These are phyloP conservation scores for Myxozyma mucilagina DNA, from an alignment of 805 yeast species.

Conservation along the genomic window DNA sequence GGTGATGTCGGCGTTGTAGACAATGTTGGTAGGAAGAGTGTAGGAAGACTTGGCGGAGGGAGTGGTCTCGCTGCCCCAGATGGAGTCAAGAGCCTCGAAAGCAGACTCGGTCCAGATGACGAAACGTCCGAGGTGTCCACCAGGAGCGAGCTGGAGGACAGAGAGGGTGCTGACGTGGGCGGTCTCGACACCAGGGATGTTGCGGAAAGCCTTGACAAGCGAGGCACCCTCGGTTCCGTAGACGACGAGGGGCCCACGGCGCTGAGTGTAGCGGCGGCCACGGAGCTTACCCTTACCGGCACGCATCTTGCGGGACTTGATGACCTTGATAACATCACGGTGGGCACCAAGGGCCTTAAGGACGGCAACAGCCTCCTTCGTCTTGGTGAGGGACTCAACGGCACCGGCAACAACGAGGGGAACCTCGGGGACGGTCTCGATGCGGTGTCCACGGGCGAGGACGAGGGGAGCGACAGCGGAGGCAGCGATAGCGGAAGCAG, in stretches of 20 bases:
- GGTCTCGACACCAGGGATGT: constrained; percentile 99
- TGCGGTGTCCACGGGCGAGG: constrained; percentile 99
- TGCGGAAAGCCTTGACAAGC: constrained; percentile 97
- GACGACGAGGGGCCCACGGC: constrained; percentile 99
- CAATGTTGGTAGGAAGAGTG: constrained; percentile 91
- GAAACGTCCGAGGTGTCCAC: constrained; percentile 99
- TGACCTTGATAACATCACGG: constrained; percentile 95
- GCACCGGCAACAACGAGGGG: constrained; percentile 96
- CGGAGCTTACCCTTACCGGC: constrained; percentile 99
- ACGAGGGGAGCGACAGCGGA: constrained; percentile 97
- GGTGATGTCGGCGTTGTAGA: constrained; percentile 93
- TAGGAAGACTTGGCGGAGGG: constrained; percentile 83
- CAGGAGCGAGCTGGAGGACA: constrained; percentile 98
- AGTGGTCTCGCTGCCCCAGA: constrained; percentile 92
- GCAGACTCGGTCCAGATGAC: constrained; percentile 99
- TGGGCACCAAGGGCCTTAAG: constrained; percentile 98
- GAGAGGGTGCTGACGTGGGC: constrained; percentile 88
- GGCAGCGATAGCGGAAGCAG: constrained; percentile 99
- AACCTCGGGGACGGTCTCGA: constrained; percentile 96
- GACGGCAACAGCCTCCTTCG: constrained; percentile 98
- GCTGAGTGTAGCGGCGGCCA: constrained; percentile 99
- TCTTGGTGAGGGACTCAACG: constrained; percentile 88
- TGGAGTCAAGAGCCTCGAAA: constrained; percentile 91
- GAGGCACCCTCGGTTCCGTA: constrained; percentile 94
- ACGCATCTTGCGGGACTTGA: constrained; percentile 97